Evolutionary conservation across 371 early-diverging fungal species (phyloP), one percentile per base, ranked within the genome.

Genomic region (Mortierella sp.): DNA sequence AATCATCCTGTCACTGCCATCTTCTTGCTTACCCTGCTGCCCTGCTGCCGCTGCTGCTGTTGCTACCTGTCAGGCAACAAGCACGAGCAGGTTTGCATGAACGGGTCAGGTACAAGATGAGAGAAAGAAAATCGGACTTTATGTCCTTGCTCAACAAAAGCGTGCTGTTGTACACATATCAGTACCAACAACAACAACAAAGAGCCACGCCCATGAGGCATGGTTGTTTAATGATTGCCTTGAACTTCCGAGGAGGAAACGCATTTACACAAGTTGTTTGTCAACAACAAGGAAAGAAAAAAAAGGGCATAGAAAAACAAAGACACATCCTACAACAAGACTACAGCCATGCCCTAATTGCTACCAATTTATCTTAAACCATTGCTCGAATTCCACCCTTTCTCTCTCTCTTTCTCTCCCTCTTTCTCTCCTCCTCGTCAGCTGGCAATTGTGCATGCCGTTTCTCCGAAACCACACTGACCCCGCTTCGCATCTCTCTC

Each of bases 401-500:
- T 1, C 1, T 55, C 28, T 28, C 13, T 14, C 13, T 14, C 16
- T 31, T 24, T 1, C 1, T 55, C 28, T 28, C 13, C 3, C 13
- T 14, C 16, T 5, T 31, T 14, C 59, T 5, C 4, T n/a, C 24
- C 13, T 9, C 28, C 3, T 28, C 9, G 14, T 0, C 59, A 28
- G 28, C 10, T 59, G 6, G 31, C 31, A 31, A 31, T 31, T 6
- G n/a, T 24, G 53, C 24, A 13, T 57, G 28, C 4, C 26, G 11
- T 31, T 59, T 31, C 59, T 59, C 59, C 59, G 59, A 31, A 16
- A 59, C 59, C 59, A 59, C 34, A 55, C 26, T 31, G 59, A 59
- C 59, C 59, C 59, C 31, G 34, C 59, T 59, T 59, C 59, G 31
- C 34, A 59, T 59, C 16, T 13, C 13, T 13, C 48, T 46, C 48